Conservation (phyloP, 1,284 basidiomycete species). For the Trametes pubescens region DNA sequence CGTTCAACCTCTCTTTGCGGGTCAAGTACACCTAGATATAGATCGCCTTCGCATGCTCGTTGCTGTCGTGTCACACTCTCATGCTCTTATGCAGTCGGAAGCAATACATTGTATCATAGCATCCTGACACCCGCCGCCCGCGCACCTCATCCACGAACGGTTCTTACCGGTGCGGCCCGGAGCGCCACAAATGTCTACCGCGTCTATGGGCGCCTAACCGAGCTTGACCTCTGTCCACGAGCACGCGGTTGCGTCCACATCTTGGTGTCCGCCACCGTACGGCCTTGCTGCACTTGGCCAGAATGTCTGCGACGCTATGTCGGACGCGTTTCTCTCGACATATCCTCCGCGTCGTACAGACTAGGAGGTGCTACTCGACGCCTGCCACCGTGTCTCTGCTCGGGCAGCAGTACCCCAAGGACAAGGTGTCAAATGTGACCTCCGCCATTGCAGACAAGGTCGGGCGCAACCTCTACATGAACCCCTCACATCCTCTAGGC, state of each 20-base stretch:
- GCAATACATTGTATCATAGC: conserved; percentile 6
- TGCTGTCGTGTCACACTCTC: conserved; percentile 23
- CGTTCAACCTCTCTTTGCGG: conserved; percentile 83
- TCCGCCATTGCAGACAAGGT: conserved; percentile 84
- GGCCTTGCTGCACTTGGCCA: neutral
- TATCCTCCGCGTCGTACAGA: conserved; percentile 16
- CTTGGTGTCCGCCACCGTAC: neutral
- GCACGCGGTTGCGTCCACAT: neutral
- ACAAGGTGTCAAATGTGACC: conserved; percentile 88
- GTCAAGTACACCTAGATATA: conserved; percentile 62
- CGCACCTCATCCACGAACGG: too few relatives aligned
- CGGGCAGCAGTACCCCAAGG: conserved; percentile 69
- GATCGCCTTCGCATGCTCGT: conserved; percentile 13
- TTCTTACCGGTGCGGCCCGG: neutral
- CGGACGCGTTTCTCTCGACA: conserved; percentile 20
- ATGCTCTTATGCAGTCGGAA: conserved; percentile 12
- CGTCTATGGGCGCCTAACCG: conserved; percentile 2
- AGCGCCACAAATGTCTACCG: neutral
- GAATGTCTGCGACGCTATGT: conserved; percentile 23
- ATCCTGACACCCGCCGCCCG: neutral
- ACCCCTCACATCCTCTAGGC: conserved; percentile 84
- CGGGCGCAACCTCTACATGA: conserved; percentile 75
- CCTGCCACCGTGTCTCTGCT: conserved; percentile 48
- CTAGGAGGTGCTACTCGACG: conserved; percentile 32
- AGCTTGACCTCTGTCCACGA: neutral